Percentiles rank a stretch among this genome's conserved stretches.
Evolutionary conservation across 495 filamentous ascomycete genomes (phyloP).

Genomic region (Penicillium steckii): DNA sequence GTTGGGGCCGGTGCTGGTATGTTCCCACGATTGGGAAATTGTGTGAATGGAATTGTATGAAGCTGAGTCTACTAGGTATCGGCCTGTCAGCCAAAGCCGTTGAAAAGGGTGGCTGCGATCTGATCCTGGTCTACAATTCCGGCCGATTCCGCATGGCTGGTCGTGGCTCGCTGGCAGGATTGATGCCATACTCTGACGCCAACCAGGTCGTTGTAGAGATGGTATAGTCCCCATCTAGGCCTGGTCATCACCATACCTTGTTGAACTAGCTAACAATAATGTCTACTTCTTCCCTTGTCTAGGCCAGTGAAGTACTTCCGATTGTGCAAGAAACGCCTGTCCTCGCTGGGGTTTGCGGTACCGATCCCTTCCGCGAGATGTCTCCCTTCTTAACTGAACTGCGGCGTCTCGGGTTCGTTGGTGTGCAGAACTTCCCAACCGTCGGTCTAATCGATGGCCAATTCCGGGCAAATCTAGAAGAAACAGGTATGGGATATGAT

Average conservation of each 20-base stretch:
- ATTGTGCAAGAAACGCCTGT: slow-evolving; percentile 60
- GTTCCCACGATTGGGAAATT: neutral
- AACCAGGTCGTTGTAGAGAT: slow-evolving; percentile 69
- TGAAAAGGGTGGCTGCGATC: slow-evolving; percentile 63
- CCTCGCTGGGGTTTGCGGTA: slow-evolving; percentile 65
- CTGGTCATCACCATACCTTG: neutral
- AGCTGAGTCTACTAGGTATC: slow-evolving; percentile 43
- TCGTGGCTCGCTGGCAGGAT: slow-evolving; percentile 63
- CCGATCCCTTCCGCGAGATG: slow-evolving; percentile 63
- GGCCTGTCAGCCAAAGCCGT: slow-evolving; percentile 70
- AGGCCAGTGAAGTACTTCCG: slow-evolving; percentile 58
- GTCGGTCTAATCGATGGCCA: slow-evolving; percentile 68
- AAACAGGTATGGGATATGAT: slow-evolving; percentile 67
- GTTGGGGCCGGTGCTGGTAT: slow-evolving; percentile 67
- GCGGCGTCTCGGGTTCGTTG: slow-evolving; percentile 58
- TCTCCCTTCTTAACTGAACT: slow-evolving; percentile 56
- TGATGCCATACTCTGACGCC: slow-evolving; percentile 73
- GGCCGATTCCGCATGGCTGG: slow-evolving; percentile 75
- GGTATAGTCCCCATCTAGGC: slow-evolving; percentile 32
- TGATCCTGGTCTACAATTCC: slow-evolving; percentile 72
- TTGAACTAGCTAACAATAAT: neutral
- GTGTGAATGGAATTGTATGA: neutral
- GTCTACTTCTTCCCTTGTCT: neutral
- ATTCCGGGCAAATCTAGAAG: slow-evolving; percentile 65
- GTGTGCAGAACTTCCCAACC: slow-evolving; percentile 73